phyloP scores from a whole-genome alignment of 2,329 filamentous ascomycete genomes.

The Aspergillus neoniger region DNA sequence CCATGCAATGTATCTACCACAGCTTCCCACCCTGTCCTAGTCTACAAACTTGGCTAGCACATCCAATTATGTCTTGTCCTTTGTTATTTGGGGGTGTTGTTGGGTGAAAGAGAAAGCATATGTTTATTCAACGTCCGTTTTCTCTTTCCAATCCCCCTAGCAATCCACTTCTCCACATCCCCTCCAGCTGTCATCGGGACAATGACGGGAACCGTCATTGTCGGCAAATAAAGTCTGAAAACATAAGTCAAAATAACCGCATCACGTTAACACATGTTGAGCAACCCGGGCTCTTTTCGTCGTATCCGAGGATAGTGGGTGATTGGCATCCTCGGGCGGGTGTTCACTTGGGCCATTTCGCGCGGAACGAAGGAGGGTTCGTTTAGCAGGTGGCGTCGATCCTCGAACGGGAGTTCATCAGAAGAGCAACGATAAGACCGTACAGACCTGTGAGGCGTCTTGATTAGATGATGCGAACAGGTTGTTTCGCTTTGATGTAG shows the following conservation, averaged over 20 bases:
- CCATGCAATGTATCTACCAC: conserved; percentile 29
- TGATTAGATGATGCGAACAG: not conserved
- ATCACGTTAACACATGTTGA: conserved; percentile 9
- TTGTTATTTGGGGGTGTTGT: not conserved
- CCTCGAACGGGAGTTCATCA: conserved; percentile 95
- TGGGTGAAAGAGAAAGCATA: conserved; percentile 1
- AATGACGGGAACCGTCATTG: not conserved
- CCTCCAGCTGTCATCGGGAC: not conserved
- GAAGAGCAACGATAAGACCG: conserved; percentile 94
- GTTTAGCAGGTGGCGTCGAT: conserved; percentile 64
- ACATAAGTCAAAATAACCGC: not conserved
- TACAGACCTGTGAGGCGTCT: conserved; percentile 73
- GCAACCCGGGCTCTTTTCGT: conserved; percentile 1
- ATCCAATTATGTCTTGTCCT: conserved; percentile 5
- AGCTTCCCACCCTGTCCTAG: conserved; percentile 13
- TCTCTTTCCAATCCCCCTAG: not conserved
- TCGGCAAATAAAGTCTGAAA: not conserved
- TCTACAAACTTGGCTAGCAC: conserved; percentile 14
- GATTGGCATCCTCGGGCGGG: conserved; percentile 13
- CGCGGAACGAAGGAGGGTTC: conserved; percentile 16
- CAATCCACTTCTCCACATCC: not conserved
- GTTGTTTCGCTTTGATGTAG: not conserved
- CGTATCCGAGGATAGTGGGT: not conserved
- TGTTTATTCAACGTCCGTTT: not conserved
- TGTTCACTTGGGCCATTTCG: conserved; percentile 13